These are phyloP conservation scores for Talaromyces adpressus DNA, from an alignment of 495 filamentous ascomycete species.

Conservation along the genomic window DNA sequence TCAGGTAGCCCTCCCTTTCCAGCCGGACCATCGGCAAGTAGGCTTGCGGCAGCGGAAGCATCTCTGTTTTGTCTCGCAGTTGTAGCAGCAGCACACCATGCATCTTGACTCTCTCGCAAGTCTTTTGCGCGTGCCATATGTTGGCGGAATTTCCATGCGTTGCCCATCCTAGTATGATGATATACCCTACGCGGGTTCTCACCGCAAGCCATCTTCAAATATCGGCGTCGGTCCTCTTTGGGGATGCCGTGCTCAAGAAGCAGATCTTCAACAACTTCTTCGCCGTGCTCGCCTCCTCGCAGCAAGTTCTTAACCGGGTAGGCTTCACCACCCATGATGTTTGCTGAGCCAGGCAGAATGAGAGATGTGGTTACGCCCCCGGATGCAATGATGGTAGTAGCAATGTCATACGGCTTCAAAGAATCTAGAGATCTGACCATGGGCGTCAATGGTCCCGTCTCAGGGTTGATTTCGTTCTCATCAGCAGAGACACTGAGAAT, in stretches of 20 bases:
- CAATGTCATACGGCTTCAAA: slow-evolving; percentile 47
- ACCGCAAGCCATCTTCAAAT: slow-evolving; percentile 69
- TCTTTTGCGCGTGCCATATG: slow-evolving; percentile 51
- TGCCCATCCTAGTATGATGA: slow-evolving; percentile 41
- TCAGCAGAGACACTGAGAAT: slow-evolving; percentile 18
- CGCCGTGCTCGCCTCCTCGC: slow-evolving; percentile 37
- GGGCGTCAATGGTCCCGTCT: slow-evolving; percentile 37
- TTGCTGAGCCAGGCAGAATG: slow-evolving; percentile 56
- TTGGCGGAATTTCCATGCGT: slow-evolving; percentile 57
- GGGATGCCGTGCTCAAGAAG: slow-evolving; percentile 38
- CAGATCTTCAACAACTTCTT: slow-evolving; percentile 44
- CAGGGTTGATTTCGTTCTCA: slow-evolving; percentile 16
- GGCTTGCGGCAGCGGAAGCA: slow-evolving; percentile 11
- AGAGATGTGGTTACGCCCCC: slow-evolving; percentile 62
- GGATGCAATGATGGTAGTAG: slow-evolving; percentile 54
- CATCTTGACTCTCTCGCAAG: slow-evolving; percentile 46
- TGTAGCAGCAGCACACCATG: slow-evolving; percentile 49
- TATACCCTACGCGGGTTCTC: slow-evolving; percentile 46
- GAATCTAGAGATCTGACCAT: slow-evolving; percentile 52
- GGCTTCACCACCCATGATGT: slow-evolving; percentile 63
- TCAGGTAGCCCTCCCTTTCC: slow-evolving; percentile 31
- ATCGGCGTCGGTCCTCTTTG: slow-evolving; percentile 35
- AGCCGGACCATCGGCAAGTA: slow-evolving; percentile 10
- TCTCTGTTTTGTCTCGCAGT: slow-evolving; percentile 19
- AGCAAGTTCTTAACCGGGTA: slow-evolving; percentile 55